Evolutionary conservation across 176 grass and related monocot genomes (phyloP).

Genomic region (Hordeum vulgare): DNA sequence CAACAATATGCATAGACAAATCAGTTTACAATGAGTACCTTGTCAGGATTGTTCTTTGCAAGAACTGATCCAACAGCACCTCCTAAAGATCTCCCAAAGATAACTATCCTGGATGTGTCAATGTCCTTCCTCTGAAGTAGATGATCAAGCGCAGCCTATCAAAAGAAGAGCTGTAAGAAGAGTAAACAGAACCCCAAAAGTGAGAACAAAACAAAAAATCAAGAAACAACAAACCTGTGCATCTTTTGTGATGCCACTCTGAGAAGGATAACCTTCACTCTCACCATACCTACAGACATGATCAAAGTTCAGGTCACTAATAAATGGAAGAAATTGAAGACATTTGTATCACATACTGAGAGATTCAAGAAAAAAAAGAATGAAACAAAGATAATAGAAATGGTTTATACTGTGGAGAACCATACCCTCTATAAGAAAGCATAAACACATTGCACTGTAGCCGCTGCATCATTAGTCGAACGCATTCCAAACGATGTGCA

Average conservation of each 20-base stretch:
- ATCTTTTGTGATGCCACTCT: slow-evolving; percentile 89
- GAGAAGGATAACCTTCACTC: slow-evolving; percentile 94
- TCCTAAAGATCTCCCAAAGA: slow-evolving; percentile 98
- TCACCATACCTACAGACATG: slow-evolving; percentile 74
- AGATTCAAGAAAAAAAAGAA: background rate
- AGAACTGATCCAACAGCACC: slow-evolving; percentile 94
- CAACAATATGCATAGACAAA: slow-evolving; percentile 13
- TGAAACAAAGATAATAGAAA: slow-evolving; percentile 1
- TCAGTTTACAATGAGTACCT: slow-evolving; percentile 42
- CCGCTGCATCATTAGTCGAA: slow-evolving; percentile 82
- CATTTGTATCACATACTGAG: background rate
- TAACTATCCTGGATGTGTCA: slow-evolving; percentile 83
- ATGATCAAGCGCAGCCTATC: slow-evolving; percentile 95
- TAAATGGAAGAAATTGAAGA: slow-evolving; percentile 14
- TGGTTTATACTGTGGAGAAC: slow-evolving; percentile 5
- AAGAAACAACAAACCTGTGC: slow-evolving; percentile 69
- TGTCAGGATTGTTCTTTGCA: slow-evolving; percentile 91
- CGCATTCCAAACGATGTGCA: slow-evolving; percentile 94
- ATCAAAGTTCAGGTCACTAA: slow-evolving; percentile 25
- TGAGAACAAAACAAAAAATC: slow-evolving; percentile 25
- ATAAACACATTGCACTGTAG: slow-evolving; percentile 99
- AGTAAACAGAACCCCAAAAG: background rate
- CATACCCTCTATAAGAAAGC: slow-evolving; percentile 99
- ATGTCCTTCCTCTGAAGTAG: slow-evolving; percentile 88
- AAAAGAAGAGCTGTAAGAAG: slow-evolving; percentile 20